These are phyloP conservation scores for Pseudomonodictys pantanalensis DNA, from an alignment of 495 filamentous ascomycete genomes.

Conservation along the genomic window DNA sequence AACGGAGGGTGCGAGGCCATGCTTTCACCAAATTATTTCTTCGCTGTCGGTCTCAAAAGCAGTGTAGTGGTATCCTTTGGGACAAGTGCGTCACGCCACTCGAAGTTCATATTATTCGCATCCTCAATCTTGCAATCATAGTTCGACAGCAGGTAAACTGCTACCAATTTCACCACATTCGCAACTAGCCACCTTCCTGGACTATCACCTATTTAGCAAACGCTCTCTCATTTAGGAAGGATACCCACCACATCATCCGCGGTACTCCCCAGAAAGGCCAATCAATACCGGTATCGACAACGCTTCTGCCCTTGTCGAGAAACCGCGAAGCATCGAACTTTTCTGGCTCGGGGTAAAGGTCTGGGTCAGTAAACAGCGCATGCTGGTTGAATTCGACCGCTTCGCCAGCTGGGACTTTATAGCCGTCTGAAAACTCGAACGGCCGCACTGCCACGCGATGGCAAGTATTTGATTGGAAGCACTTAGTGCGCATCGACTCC, in stretches of 20 bases:
- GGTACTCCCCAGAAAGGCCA: not conserved
- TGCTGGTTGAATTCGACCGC: not conserved
- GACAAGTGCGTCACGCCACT: not conserved
- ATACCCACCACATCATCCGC: not conserved
- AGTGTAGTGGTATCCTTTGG: not conserved
- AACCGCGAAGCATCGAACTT: not conserved
- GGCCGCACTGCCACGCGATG: not conserved
- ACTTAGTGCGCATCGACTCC: not conserved
- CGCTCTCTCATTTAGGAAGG: not conserved
- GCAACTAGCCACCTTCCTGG: not conserved
- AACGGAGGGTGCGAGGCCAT: too few relatives aligned
- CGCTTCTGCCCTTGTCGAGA: not conserved
- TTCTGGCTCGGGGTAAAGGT: not conserved
- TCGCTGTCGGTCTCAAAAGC: not conserved
- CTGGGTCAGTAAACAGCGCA: not conserved
- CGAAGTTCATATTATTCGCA: not conserved
- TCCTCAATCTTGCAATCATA: not conserved
- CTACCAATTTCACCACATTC: not conserved
- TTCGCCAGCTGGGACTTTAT: not conserved
- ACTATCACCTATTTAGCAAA: not conserved
- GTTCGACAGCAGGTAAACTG: not conserved
- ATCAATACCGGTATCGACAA: not conserved
- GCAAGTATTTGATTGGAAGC: not conserved
- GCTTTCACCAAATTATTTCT: too few relatives aligned
- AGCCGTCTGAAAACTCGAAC: not conserved